Conservation (phyloP, 139 green algal genomes). For the Chlamydomonas sp. region DNA sequence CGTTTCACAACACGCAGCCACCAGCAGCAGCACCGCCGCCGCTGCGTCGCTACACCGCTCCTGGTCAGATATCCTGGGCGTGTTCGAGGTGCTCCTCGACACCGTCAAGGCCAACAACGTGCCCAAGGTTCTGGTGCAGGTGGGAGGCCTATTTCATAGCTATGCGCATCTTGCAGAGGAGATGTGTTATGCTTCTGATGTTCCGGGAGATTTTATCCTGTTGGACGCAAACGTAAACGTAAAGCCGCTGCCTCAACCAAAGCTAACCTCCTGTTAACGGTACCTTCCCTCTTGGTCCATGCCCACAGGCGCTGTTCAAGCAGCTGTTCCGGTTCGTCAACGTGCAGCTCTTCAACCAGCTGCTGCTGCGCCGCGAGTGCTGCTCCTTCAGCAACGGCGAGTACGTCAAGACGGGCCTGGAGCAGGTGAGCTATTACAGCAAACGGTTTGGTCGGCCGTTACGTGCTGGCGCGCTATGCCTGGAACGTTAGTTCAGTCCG, state of each 20-base stretch:
- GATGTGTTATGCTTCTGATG: background rate
- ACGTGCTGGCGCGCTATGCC: too few relatives aligned
- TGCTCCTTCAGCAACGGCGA: constrained; percentile 99
- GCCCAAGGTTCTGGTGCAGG: constrained; percentile 89
- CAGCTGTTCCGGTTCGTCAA: constrained; percentile 93
- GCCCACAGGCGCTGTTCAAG: constrained; percentile 58
- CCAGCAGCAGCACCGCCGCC: background rate
- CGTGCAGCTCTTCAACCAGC: constrained; percentile 99
- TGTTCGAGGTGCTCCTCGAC: constrained; percentile 86
- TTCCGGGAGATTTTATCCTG: background rate
- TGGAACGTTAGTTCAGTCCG: too few relatives aligned
- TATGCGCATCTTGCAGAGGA: background rate
- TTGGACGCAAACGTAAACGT: background rate
- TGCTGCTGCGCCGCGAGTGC: constrained; percentile 98
- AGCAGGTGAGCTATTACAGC: constrained; percentile 56
- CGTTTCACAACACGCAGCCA: background rate
- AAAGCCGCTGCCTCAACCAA: background rate
- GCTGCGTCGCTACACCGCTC: constrained; percentile 53
- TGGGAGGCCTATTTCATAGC: background rate
- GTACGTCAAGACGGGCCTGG: constrained; percentile 97
- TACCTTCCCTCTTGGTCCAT: too few relatives aligned
- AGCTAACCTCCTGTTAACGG: too few relatives aligned
- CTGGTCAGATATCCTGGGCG: constrained; percentile 90
- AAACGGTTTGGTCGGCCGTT: too few relatives aligned
- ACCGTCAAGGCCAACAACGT: constrained; percentile 88